Evolutionary conservation across 768 basidiomycete genomes (phyloP), one percentile per base, ranked within the genome.

Genomic region (Amanita pallidorosea): DNA sequence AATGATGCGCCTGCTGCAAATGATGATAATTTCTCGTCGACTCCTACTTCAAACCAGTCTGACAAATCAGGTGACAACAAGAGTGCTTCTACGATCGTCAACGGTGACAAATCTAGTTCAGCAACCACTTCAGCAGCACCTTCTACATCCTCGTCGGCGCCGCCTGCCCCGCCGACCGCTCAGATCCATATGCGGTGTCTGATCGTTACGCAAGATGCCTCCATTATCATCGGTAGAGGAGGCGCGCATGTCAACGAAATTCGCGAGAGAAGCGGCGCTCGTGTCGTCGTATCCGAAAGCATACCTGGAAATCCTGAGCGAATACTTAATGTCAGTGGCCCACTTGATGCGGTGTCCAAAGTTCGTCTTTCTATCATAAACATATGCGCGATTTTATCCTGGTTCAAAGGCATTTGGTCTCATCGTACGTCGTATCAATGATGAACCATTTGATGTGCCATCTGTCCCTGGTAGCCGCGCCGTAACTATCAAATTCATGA

Each of bases 401-500:
- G 17, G 41, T 29, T 9, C 36, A 4, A 61, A 98, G 95, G 96
- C 96, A 7, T 99, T 97, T 66, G 96, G 96, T 50, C 82, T 99
- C 55, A 97, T 99, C 60, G 96, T 98, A 18, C 87, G 96, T 53
- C 83, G 95, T 58, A 99, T 98, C 68, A 99, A 98, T 63, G 96
- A 99, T 62, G 96, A 98, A 65, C 95, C 96, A 1, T 98, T 96
- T 67, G 96, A 97, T 60, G 85, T 89, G 41, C 91, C 96, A 18
- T 98, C 95, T 33, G 90, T 98, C 5, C 96, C 96, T 42, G 96
- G 96, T 53, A 96, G 93, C 61, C 82, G 94, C 53, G 95, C 96
- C 25, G 96, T 99, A 49, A 98, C 96, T 27, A 98, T 99, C 76
- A 97, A 98, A 67, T 98, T 92, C 64, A 97, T 98, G 87, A 96